Base-by-base conservation (phyloP, 140 eudicot genomes). In the Flaveria floridana region DNA sequence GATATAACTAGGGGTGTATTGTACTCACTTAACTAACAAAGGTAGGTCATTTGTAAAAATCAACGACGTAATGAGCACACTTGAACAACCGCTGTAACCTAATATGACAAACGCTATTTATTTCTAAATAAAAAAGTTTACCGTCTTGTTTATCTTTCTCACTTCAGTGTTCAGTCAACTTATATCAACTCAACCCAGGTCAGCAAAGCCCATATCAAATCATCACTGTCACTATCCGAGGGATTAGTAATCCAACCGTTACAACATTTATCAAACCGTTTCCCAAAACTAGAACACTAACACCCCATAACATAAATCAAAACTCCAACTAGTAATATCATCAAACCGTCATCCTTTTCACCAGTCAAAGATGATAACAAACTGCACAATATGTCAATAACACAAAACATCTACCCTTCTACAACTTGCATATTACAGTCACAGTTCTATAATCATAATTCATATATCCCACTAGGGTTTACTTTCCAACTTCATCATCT, bases 201-300 rank as follows among this genome's bases (percentile, higher is more conserved):
- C 70, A n/a, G 0, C 37, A 65, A 6, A 5, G 26, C 28, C 76
- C 25, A 28, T n/a, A 34, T 16, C 65, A 39, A 75, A 50, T 18
- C 72, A 50, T 18, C 53, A 19, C 20, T 47, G 7, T 16, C 2
- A 18, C 19, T 6, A 18, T 16, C 26, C 62, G 4, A 18, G 8
- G 58, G 26, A 18, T 55, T 18, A 6, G 62, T 7, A 55, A 55
- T 55, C 26, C 25, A 11, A 39, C 53, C 10, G 25, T 72, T 15
- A 72, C 53, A 71, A 55, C 34, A 34, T 52, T 57, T 53, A 76
- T 52, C 47, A 64, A 64, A 13, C 70, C 50, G 52, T 67, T 25
- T 55, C 68, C 34, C 28, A 44, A 68, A 76, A 77, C 50, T 23
- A 25, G 50, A 56, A 77, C 12, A 44, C 7, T 69, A 21, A 67